A percentile compares a stretch with the other conserved stretches of the same genome.
These are phyloP conservation scores for Tulasnella sp. DNA, from an alignment of 768 basidiomycete species.

Conservation along the genomic window DNA sequence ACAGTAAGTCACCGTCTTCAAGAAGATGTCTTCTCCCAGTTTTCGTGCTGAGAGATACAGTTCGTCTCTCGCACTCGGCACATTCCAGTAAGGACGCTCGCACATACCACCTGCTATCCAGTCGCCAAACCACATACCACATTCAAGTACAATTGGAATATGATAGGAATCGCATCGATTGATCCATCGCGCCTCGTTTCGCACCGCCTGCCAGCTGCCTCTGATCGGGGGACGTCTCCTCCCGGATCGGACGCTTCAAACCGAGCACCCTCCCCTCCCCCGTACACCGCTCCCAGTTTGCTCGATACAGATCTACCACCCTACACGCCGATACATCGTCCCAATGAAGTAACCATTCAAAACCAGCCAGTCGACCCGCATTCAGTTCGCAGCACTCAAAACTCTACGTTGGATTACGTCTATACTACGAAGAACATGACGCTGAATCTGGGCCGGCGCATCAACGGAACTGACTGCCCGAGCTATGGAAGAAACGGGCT, in stretches of 20 bases:
- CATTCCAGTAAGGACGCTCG: not conserved
- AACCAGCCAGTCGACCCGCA: not conserved
- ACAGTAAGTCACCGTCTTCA: not conserved
- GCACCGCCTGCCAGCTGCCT: not conserved
- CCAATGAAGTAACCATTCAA: not conserved
- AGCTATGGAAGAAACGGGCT: conserved; percentile 21
- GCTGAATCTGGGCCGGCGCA: conserved; percentile 6
- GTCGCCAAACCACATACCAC: not conserved
- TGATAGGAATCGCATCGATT: not conserved
- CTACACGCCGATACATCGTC: not conserved
- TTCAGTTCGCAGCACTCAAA: not conserved
- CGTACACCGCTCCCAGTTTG: not conserved
- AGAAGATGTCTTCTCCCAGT: not conserved
- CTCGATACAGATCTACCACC: not conserved
- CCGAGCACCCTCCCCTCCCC: not conserved
- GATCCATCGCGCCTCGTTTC: not conserved
- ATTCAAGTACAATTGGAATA: not conserved
- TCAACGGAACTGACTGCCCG: conserved; percentile 16
- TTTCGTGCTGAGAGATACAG: not conserved
- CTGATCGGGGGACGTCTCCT: not conserved
- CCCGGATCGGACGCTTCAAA: not conserved
- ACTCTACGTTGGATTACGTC: not conserved
- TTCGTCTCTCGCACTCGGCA: not conserved
- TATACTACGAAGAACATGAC: conserved; percentile 23
- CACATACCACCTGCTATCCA: not conserved